Evolutionary conservation across 148 eudicot genomes (phyloP), one percentile per base, ranked within the genome.

Genomic region (Euryodendron excelsum): DNA sequence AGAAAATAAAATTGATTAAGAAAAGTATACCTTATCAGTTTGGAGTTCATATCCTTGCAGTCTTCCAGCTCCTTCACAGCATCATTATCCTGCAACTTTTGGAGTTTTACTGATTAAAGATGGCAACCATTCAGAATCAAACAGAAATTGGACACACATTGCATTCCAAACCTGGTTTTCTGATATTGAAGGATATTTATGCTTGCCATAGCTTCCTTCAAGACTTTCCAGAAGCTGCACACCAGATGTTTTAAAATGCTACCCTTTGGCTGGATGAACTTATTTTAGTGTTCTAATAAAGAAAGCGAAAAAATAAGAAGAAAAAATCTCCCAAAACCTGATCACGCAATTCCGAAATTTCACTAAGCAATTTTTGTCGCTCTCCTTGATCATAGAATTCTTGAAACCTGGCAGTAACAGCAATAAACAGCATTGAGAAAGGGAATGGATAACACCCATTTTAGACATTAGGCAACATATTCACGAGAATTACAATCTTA

Each of bases 311-410:
- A 47, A 36, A 21, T 47, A 45, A 25, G 14, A 61, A 21, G 36
- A 34, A 34, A 60, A 20, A 41, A 61, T 76, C 64, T 48, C 47
- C 25, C 33, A 41, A 72, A 30, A 86, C 89, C 89, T 86, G 80
- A 39, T 83, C 82, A 48, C 84, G 89, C 77, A 86, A 68, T 45
- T 72, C 79, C 39, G 86, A 83, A 68, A 86, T 63, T 81, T 86
- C 89, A 73, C 82, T 70, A 6, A 83, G 70, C 75, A 86, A 75
- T 55, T 67, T 69, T 79, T 83, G 86, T 59, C 86, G 83, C 58
- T 83, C 89, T 33, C 86, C 86, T 67, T 86, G 66, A 74, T 79
- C 84, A 69, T 81, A 77, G 75, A 79, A 83, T 47, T 81, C 81
- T 69, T 83, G 83, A 48, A 76, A 69, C 75, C 89, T 86, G 65